Conservation (phyloP, 441 rosid species). For the Omphalea diandra region DNA sequence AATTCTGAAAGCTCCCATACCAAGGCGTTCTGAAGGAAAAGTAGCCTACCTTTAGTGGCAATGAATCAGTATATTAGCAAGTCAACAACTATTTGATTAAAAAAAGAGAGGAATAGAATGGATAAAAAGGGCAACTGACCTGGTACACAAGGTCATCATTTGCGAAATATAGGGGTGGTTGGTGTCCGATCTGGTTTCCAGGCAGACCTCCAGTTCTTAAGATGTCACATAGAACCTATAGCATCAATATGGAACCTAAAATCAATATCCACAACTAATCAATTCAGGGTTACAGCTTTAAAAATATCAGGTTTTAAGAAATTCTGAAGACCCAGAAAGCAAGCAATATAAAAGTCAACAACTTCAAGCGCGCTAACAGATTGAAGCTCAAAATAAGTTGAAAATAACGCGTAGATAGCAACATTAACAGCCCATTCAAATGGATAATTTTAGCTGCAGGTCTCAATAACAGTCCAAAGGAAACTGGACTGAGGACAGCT, state of each 20-base stretch:
- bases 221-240: slow-evolving; percentile 53
- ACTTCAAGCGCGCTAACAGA: neutral
- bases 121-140: slow-evolving; percentile 25
- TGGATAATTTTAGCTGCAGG: neutral
- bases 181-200: slow-evolving; percentile 35
- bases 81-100: slow-evolving; percentile 2
- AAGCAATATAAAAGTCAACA: neutral
- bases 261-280: slow-evolving; percentile 3
- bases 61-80: slow-evolving; percentile 11
- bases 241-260: too few species aligned
- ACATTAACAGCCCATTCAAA: neutral
- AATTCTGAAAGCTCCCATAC: slow-evolving; percentile 61
- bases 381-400: neutral
- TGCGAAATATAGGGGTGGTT: slow-evolving; percentile 53
- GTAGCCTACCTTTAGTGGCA: slow-evolving; percentile 43
- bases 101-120: neutral
- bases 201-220: slow-evolving; percentile 52
- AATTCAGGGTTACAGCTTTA: neutral
- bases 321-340: neutral
- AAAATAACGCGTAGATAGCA: neutral
- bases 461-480: neutral
- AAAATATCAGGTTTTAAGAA: neutral
- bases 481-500: neutral
- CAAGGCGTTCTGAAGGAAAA: slow-evolving; percentile 46
- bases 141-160: slow-evolving; percentile 67